These are phyloP conservation scores for Neoascochyta sp. DNA, from an alignment of 2,329 filamentous ascomycete species.

Conservation along the genomic window DNA sequence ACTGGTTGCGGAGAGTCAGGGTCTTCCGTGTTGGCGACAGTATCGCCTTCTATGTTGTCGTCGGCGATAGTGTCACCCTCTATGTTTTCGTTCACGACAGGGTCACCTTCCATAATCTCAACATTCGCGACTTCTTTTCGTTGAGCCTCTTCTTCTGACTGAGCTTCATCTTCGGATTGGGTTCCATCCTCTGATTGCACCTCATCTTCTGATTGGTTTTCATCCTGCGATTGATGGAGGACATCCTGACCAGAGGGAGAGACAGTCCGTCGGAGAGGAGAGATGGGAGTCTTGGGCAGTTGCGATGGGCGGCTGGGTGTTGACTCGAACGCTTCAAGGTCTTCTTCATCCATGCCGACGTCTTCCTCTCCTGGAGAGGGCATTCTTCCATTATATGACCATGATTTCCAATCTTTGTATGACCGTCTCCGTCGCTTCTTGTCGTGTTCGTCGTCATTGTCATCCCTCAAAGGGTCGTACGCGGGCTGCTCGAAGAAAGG, in stretches of 20 bases:
- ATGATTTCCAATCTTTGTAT: conserved; percentile 63
- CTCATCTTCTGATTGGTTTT: background rate
- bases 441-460: conserved; percentile 55
- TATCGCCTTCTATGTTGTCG: too few species aligned
- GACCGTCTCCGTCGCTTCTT: conserved; percentile 70
- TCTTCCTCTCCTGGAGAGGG: conserved; percentile 62
- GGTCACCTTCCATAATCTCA: too few species aligned
- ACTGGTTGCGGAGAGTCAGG: too few species aligned
- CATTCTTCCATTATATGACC: conserved; percentile 70
- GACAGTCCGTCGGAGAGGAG: too few species aligned
- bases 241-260: background rate
- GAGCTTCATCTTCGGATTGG: too few species aligned
- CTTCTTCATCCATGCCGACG: conserved; percentile 14
- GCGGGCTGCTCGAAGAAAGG: conserved; percentile 58
- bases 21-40: too few species aligned
- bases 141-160: too few species aligned
- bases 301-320: conserved; percentile 24
- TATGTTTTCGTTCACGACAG: too few species aligned
- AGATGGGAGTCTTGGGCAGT: conserved; percentile 27
- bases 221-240: background rate
- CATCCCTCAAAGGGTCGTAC: conserved; percentile 64
- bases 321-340: conserved; percentile 9
- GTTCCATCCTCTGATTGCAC: background rate
- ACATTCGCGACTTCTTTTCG: too few species aligned
- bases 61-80: too few species aligned